Conservation (phyloP, 2,329 filamentous ascomycete species). For the Emmonsia crescens region DNA sequence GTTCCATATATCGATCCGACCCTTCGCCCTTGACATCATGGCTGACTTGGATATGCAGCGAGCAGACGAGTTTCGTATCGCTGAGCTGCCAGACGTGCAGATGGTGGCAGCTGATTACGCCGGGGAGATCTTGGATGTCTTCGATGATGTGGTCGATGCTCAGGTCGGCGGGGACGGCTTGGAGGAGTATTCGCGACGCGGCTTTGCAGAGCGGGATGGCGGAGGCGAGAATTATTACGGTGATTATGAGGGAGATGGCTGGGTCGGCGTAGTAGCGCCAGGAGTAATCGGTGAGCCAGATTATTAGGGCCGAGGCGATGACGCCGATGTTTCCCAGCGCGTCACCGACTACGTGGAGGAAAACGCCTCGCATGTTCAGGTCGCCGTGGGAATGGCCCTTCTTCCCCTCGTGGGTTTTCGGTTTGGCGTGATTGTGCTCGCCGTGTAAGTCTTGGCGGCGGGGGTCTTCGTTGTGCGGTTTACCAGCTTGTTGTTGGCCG, state of each 20-base stretch:
- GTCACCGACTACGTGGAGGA: constrained; percentile 49
- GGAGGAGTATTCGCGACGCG: constrained; percentile 67
- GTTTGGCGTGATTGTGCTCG: constrained; percentile 67
- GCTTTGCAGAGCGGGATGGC: constrained; percentile 43
- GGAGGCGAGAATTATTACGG: constrained; percentile 53
- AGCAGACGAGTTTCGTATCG: constrained; percentile 87
- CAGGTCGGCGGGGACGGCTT: constrained; percentile 84
- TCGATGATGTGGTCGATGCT: constrained; percentile 82
- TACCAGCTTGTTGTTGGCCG: constrained; percentile 11
- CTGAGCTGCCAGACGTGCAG: constrained; percentile 96
- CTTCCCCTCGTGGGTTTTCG: constrained; percentile 49
- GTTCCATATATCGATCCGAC: constrained; percentile 72
- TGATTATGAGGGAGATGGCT: constrained; percentile 86
- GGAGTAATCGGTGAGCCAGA: constrained; percentile 77
- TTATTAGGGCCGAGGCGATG: constrained; percentile 60
- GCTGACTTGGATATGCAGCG: constrained; percentile 82
- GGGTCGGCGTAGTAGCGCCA: constrained; percentile 86
- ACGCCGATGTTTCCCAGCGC: constrained; percentile 40
- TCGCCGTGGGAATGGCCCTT: constrained; percentile 48
- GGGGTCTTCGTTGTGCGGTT: constrained; percentile 7
- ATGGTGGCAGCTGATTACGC: constrained; percentile 85
- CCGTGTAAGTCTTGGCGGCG: constrained; percentile 43
- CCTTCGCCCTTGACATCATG: constrained; percentile 80
- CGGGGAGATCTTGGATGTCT: constrained; percentile 75
- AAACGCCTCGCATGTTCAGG: constrained; percentile 82